Conservation (phyloP, 192 early-diverging fungal species). For the Hyaloraphidium curvatum region DNA sequence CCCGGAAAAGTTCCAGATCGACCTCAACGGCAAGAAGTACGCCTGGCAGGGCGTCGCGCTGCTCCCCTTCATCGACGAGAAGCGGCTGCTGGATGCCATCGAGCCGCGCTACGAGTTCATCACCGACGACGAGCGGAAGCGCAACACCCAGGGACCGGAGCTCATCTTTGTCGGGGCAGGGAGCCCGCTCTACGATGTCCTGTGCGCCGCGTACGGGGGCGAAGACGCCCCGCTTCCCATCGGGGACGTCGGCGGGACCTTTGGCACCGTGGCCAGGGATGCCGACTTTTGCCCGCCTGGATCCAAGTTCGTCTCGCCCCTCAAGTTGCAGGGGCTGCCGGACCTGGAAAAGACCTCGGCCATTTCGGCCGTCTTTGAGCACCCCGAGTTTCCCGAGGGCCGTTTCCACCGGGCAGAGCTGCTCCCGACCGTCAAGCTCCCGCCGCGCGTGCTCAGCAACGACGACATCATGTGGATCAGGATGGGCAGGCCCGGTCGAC, state of each 20-base stretch:
- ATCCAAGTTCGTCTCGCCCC: conserved; percentile 34
- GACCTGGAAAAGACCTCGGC: conserved; percentile 43
- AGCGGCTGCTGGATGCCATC: conserved; percentile 54
- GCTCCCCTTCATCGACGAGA: conserved; percentile 86
- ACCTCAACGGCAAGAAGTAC: conserved; percentile 89
- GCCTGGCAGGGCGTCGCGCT: conserved; percentile 86
- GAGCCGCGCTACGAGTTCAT: conserved; percentile 38
- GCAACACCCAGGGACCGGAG: conserved; percentile 51
- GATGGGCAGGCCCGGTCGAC: no score
- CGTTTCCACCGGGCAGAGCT: conserved; percentile 10
- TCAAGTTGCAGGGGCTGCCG: conserved; percentile 24
- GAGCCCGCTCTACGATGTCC: conserved; percentile 42
- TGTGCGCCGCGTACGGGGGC: neutral
- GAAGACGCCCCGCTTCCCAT: conserved; percentile 11
- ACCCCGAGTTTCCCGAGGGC: conserved; percentile 14
- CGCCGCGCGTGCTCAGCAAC: conserved; percentile 9
- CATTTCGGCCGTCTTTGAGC: conserved; percentile 26
- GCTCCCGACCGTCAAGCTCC: conserved; percentile 19
- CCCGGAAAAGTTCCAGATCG: conserved; percentile 69
- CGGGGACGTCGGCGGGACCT: neutral
- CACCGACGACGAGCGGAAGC: conserved; percentile 43
- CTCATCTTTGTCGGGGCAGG: conserved; percentile 34
- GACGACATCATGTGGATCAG: conserved; percentile 21
- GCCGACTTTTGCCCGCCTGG: conserved; percentile 32
- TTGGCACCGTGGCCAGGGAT: conserved; percentile 34